Conservation (phyloP, 225 moss, liverwort and hornwort species). For the Takakia lepidozioides region DNA sequence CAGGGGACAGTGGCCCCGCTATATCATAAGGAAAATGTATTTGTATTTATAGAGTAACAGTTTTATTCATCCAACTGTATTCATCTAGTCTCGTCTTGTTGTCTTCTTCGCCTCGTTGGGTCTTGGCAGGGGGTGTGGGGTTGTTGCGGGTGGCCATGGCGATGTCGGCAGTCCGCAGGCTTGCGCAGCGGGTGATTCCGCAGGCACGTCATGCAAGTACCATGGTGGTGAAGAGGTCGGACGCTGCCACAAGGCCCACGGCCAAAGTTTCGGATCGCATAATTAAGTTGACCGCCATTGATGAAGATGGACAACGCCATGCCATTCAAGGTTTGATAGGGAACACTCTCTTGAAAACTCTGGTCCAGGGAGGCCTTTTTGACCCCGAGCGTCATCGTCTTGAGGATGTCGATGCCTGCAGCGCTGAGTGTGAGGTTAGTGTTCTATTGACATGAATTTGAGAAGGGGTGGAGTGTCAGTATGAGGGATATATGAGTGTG, state of each 20-base stretch:
- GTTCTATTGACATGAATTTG: no score
- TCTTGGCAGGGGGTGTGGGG: constrained; percentile 1
- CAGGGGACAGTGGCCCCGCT: no score
- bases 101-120: no score
- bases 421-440: constrained; percentile 78
- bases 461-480: no score
- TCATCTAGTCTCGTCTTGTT: no score
- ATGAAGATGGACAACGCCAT: constrained; percentile 76
- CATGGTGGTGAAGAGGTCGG: constrained; percentile 30
- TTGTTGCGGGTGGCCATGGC: constrained; percentile 38
- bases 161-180: constrained; percentile 30
- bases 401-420: constrained; percentile 70
- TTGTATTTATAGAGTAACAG: no score
- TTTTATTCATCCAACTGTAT: no score
- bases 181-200: constrained; percentile 34
- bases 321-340: constrained; percentile 61
- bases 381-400: constrained; percentile 68
- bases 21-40: no score
- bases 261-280: constrained; percentile 81
- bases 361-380: constrained; percentile 63
- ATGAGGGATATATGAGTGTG: no score
- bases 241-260: constrained; percentile 34
- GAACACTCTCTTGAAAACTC: constrained; percentile 66
- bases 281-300: constrained; percentile 75
- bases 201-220: constrained; percentile 41